Evolutionary conservation across 768 basidiomycete species (phyloP), one percentile per base, ranked within the genome.

Genomic region (Termitomyces titanicus): DNA sequence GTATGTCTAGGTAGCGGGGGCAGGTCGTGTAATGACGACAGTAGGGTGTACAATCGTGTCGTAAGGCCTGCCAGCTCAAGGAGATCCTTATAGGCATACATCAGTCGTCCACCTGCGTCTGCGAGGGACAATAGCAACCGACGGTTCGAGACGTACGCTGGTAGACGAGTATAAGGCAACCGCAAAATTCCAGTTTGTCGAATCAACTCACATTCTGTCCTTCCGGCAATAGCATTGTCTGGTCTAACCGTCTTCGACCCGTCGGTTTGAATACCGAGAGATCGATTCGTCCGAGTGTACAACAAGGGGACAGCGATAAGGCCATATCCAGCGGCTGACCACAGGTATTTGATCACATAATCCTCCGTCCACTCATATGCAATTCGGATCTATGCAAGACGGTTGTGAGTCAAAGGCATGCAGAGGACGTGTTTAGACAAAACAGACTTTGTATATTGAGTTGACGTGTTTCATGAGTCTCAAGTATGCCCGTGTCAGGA

Each of bases 21-120:
- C 24, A 95, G 79, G 62, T 85, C 81, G 71, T 96, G 91, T 5
- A 96, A 74, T 1, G 91, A 89, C 7, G 94, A 90, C 22, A 97
- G 73, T 12, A 98, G 82, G 17, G 86, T 86, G 74, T 95, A 97
- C 12, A 98, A 77, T 43, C 96, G 84, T 27, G 87, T 88, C 2
- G 96, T 97, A 54, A 95, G 83, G 10, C 96, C 96, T 5, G 94
- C 93, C n/a, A 98, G 82, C 67, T 96, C 93, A 22, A 97, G 83
- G 6, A 98, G 74, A 63, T 98, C 96, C 66, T 97, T 98, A 68
- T 95, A 94, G 0, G 93, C 93, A 66, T 94, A 95, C 95, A 98
- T 98, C 44, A 98, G 74, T 33, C 96, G 80, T 0, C 94, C 94
- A 15, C 96, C 96, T 0, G 95, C 96, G 63, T 98, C 96, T 1